phyloP scores from a whole-genome alignment of 805 yeast species.

The Candida xiaguanensis region DNA sequence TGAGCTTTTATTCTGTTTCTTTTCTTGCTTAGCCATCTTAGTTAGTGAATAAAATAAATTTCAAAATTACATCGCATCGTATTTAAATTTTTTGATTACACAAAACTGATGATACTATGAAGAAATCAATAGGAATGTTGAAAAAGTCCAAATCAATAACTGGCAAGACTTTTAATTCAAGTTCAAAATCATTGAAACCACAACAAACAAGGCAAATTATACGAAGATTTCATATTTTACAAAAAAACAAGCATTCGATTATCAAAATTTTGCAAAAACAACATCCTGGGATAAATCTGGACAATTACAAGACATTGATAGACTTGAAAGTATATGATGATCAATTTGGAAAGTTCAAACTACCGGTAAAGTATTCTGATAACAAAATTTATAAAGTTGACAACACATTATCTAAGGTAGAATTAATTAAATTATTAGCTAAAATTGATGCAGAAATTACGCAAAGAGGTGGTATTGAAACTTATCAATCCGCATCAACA shows the following conservation, averaged over 20 bases:
- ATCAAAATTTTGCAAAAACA: constrained; percentile 30
- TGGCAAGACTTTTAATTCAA: constrained; percentile 13
- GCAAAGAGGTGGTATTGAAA: constrained; percentile 69
- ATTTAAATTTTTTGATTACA: constrained; percentile 4
- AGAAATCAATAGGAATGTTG: constrained; percentile 22
- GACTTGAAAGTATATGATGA: background rate
- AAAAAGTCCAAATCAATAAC: constrained; percentile 32
- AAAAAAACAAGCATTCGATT: constrained; percentile 50
- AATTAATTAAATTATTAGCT: constrained; percentile 36
- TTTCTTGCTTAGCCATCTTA: constrained; percentile 4
- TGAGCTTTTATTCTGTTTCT: constrained; percentile 1
- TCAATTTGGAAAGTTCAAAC: constrained; percentile 1
- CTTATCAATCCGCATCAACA: constrained; percentile 81
- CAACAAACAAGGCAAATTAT: constrained; percentile 70
- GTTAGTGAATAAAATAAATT: background rate
- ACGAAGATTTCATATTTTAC: constrained; percentile 69
- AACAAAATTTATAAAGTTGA: constrained; percentile 18
- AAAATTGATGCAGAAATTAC: constrained; percentile 60
- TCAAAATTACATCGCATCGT: background rate
- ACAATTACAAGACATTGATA: constrained; percentile 12
- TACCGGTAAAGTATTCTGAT: constrained; percentile 7
- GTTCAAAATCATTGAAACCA: constrained; percentile 57
- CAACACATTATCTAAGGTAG: constrained; percentile 9
- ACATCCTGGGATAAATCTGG: constrained; percentile 14
- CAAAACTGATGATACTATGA: constrained; percentile 9